Conservation (phyloP, 108 stramenopile genomes). For the Discostella stelligeroides region DNA sequence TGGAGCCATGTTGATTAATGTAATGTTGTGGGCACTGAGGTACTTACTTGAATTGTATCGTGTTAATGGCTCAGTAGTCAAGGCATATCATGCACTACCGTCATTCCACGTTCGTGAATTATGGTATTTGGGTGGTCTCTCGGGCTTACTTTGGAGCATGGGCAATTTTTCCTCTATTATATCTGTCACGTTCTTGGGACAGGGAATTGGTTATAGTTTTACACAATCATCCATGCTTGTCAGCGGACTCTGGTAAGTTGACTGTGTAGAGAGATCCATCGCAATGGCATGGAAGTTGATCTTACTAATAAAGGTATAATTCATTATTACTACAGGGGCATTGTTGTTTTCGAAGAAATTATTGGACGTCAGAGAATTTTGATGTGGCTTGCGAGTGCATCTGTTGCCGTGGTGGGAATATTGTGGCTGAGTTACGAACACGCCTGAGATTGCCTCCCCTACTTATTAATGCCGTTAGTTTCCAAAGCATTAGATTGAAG, state of each 20-base stretch:
- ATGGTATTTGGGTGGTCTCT: slow-evolving; percentile 55
- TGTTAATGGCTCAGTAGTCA: slow-evolving; percentile 7
- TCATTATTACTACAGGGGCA: slow-evolving; percentile 33
- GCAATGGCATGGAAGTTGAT: not conserved
- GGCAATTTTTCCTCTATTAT: slow-evolving; percentile 46
- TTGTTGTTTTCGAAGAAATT: slow-evolving; percentile 44
- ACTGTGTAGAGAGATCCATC: not conserved
- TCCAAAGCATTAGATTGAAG: slow-evolving; percentile 11
- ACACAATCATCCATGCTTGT: slow-evolving; percentile 46
- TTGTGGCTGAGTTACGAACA: slow-evolving; percentile 75
- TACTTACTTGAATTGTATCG: slow-evolving; percentile 33
- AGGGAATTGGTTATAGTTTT: slow-evolving; percentile 49
- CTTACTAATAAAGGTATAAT: not conserved
- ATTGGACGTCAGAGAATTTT: slow-evolving; percentile 21
- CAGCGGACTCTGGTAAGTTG: slow-evolving; percentile 35
- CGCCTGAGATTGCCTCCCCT: not conserved
- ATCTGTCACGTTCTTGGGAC: slow-evolving; percentile 35
- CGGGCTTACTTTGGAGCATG: slow-evolving; percentile 31
- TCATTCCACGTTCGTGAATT: slow-evolving; percentile 55
- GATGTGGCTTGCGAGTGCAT: slow-evolving; percentile 35
- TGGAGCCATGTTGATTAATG: slow-evolving; percentile 56
- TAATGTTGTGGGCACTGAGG: slow-evolving; percentile 47
- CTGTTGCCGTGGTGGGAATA: slow-evolving; percentile 32
- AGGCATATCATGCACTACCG: slow-evolving; percentile 57
- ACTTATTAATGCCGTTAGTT: too few relatives aligned